phyloP scores from a whole-genome alignment of 345 rosid genomes.

The Clausena lansium region DNA sequence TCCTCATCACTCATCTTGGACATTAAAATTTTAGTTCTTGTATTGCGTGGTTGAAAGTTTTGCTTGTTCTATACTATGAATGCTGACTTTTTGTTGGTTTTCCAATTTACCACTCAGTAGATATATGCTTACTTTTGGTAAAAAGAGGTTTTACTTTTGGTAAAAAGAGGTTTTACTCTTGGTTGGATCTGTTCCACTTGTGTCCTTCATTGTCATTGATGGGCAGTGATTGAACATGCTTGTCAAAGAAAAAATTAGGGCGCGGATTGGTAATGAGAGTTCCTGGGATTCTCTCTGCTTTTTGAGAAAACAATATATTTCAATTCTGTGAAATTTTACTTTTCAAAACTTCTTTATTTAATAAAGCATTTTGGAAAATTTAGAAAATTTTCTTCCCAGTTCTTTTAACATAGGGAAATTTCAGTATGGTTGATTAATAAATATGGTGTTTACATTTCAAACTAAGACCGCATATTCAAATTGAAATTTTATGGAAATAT shows the following conservation, averaged over 20 bases:
- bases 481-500: neutral
- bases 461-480: neutral
- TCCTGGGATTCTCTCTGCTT: neutral
- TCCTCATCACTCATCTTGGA: neutral
- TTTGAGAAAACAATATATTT: neutral
- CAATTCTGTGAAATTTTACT: neutral
- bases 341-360: neutral
- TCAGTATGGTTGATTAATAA: neutral
- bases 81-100: neutral
- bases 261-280: neutral
- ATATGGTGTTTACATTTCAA: neutral
- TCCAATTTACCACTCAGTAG: neutral
- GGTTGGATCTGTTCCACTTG: neutral
- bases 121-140: neutral
- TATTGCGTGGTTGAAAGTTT: neutral
- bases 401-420: neutral
- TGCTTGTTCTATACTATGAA: neutral
- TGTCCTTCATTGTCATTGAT: neutral
- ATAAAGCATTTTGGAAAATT: neutral
- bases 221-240: neutral
- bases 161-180: neutral
- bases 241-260: neutral
- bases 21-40: neutral
- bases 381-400: neutral
- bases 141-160: neutral